Conservation (phyloP, 1,139 yeast genomes). For the Yamadazyma triangularis region DNA sequence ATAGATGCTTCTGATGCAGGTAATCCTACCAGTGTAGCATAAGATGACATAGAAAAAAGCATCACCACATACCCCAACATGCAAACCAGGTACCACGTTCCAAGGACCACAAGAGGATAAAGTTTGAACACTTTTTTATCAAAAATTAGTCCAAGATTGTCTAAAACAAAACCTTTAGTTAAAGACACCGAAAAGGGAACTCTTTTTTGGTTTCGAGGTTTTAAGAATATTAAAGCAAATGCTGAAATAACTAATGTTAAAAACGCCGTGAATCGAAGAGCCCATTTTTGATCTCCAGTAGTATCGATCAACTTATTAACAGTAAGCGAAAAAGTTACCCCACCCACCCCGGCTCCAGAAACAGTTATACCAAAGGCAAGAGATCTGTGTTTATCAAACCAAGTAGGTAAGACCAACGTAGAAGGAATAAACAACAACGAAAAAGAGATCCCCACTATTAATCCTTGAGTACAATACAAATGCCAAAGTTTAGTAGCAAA, state of each 20-base stretch:
- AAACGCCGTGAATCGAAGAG: slow-evolving; percentile 51
- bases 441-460: slow-evolving; percentile 58
- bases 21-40: slow-evolving; percentile 57
- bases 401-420: slow-evolving; percentile 53
- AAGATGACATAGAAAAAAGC: slow-evolving; percentile 58
- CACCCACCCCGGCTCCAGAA: slow-evolving; percentile 65
- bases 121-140: slow-evolving; percentile 27
- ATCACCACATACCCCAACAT: slow-evolving; percentile 56
- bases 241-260: slow-evolving; percentile 26
- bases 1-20: slow-evolving; percentile 51
- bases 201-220: slow-evolving; percentile 38
- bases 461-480: slow-evolving; percentile 65
- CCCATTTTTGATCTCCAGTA: slow-evolving; percentile 62
- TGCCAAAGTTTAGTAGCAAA: slow-evolving; percentile 61
- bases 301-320: slow-evolving; percentile 42
- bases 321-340: slow-evolving; percentile 49
- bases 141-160: slow-evolving; percentile 20
- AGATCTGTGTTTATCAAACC: slow-evolving; percentile 58
- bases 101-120: slow-evolving; percentile 37
- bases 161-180: slow-evolving; percentile 15
- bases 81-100: slow-evolving; percentile 54
- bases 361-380: slow-evolving; percentile 59
- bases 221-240: slow-evolving; percentile 31
- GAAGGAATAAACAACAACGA: slow-evolving; percentile 59
- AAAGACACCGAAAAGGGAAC: slow-evolving; percentile 21